Percentiles rank a stretch among this genome's conserved stretches.
Evolutionary conservation across 1,284 basidiomycete genomes (phyloP).

Genomic region (Cryptococcus deneoformans): DNA sequence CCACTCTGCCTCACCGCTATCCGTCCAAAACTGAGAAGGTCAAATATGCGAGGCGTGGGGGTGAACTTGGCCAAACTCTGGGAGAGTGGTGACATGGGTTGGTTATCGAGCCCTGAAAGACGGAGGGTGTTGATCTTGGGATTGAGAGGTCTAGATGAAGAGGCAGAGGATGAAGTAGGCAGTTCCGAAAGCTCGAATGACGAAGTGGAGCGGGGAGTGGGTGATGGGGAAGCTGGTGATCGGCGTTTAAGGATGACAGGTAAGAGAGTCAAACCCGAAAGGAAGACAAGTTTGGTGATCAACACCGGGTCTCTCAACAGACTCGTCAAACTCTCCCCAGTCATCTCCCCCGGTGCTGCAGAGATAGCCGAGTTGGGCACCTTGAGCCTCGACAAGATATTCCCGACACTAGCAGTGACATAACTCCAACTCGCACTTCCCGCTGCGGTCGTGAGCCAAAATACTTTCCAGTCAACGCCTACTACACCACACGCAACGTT

Average conservation of each 20-base stretch:
- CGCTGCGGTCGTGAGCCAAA: slow-evolving; percentile 77
- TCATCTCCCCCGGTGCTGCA: slow-evolving; percentile 1
- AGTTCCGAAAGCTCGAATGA: neutral
- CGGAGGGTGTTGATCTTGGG: slow-evolving; percentile 8
- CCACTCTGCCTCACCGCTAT: slow-evolving; percentile 30
- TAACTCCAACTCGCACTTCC: slow-evolving; percentile 75
- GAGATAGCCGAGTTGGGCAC: slow-evolving; percentile 21
- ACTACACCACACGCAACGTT: slow-evolving; percentile 91
- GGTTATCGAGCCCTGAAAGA: slow-evolving; percentile 9
- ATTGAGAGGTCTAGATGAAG: neutral
- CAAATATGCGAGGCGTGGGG: slow-evolving; percentile 41
- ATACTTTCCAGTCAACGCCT: slow-evolving; percentile 72
- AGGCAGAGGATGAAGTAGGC: slow-evolving; percentile 1
- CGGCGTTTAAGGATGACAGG: slow-evolving; percentile 49
- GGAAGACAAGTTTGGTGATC: slow-evolving; percentile 48
- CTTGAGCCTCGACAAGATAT: slow-evolving; percentile 45
- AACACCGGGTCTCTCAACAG: slow-evolving; percentile 49
- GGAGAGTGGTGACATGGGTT: slow-evolving; percentile 33
- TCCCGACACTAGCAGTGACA: slow-evolving; percentile 48
- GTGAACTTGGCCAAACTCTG: slow-evolving; percentile 38
- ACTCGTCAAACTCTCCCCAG: slow-evolving; percentile 45
- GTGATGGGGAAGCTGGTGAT: neutral
- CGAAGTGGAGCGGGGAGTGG: neutral
- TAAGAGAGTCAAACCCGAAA: slow-evolving; percentile 46
- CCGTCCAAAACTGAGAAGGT: slow-evolving; percentile 42